Percentiles rank a stretch among this genome's conserved stretches.
phyloP scores from a whole-genome alignment of 805 yeast species.

The Zygoascus biomembranicola region DNA sequence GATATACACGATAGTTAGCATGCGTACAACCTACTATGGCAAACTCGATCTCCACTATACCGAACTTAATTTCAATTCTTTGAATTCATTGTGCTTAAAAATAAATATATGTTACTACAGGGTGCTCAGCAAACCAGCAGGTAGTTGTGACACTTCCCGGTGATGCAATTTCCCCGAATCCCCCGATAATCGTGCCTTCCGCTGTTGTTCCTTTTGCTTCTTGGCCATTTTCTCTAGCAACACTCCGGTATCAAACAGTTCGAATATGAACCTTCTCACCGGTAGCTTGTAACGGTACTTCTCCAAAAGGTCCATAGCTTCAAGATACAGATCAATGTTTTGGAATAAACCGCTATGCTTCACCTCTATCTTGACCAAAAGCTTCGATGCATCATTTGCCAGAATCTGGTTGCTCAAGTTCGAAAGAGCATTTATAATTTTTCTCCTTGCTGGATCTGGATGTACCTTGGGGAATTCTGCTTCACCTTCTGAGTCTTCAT shows the following conservation, averaged over 20 bases:
- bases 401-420: conserved; percentile 49
- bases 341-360: conserved; percentile 46
- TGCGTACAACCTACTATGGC: too few relatives aligned
- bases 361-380: conserved; percentile 46
- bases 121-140: not conserved
- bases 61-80: too few relatives aligned
- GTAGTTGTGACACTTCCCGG: not conserved
- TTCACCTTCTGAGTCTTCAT: conserved; percentile 9
- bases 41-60: too few relatives aligned
- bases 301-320: conserved; percentile 44
- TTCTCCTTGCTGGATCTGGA: conserved; percentile 16
- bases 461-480: conserved; percentile 15
- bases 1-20: too few relatives aligned
- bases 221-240: conserved; percentile 43
- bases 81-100: too few relatives aligned
- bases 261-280: conserved; percentile 57
- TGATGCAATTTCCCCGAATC: conserved; percentile 1
- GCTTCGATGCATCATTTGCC: conserved; percentile 48
- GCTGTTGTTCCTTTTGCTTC: conserved; percentile 14
- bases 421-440: conserved; percentile 33
- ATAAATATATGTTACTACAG: too few relatives aligned
- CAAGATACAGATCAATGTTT: conserved; percentile 45
- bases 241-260: conserved; percentile 47
- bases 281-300: conserved; percentile 53
- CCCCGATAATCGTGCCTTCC: conserved; percentile 12